These are phyloP conservation scores for Monilinia aucupariae DNA, from an alignment of 2,329 filamentous ascomycete genomes.

Conservation along the genomic window DNA sequence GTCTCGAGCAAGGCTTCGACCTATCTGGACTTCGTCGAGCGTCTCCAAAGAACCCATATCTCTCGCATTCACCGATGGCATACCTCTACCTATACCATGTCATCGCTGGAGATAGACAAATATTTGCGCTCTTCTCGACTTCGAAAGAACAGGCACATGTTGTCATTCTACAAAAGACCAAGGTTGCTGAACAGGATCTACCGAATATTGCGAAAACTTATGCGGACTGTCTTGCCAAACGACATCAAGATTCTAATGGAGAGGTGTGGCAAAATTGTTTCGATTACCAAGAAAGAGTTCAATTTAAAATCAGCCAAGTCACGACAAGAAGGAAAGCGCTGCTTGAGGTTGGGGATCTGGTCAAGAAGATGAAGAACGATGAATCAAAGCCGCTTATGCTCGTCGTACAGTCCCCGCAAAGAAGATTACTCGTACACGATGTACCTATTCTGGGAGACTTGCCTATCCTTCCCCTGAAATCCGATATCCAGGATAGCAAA, in stretches of 20 bases:
- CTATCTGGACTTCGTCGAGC: slow-evolving; percentile 67
- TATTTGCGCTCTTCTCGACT: slow-evolving; percentile 91
- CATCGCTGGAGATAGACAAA: slow-evolving; percentile 79
- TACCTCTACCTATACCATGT: slow-evolving; percentile 95
- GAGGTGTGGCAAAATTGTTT: slow-evolving; percentile 76
- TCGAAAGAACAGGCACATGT: slow-evolving; percentile 74
- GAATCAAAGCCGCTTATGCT: slow-evolving; percentile 75
- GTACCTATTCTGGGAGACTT: slow-evolving; percentile 79
- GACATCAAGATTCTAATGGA: slow-evolving; percentile 59
- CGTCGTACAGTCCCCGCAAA: slow-evolving; percentile 85
- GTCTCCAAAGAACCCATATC: slow-evolving; percentile 65
- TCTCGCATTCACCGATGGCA: slow-evolving; percentile 66
- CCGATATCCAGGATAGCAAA: slow-evolving; percentile 78
- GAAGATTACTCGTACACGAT: slow-evolving; percentile 74
- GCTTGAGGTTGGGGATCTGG: slow-evolving; percentile 77
- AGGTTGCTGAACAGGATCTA: slow-evolving; percentile 72
- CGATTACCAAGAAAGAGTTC: slow-evolving; percentile 77
- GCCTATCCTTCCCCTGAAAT: slow-evolving; percentile 73
- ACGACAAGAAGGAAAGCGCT: slow-evolving; percentile 85
- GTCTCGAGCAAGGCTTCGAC: slow-evolving; percentile 90
- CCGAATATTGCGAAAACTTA: slow-evolving; percentile 91
- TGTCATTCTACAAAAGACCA: slow-evolving; percentile 76
- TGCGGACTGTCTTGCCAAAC: slow-evolving; percentile 63
- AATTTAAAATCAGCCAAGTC: slow-evolving; percentile 81
- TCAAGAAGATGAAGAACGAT: slow-evolving; percentile 87